Base-by-base conservation (phyloP, 2,329 filamentous ascomycete species). In the Calycina marina region DNA sequence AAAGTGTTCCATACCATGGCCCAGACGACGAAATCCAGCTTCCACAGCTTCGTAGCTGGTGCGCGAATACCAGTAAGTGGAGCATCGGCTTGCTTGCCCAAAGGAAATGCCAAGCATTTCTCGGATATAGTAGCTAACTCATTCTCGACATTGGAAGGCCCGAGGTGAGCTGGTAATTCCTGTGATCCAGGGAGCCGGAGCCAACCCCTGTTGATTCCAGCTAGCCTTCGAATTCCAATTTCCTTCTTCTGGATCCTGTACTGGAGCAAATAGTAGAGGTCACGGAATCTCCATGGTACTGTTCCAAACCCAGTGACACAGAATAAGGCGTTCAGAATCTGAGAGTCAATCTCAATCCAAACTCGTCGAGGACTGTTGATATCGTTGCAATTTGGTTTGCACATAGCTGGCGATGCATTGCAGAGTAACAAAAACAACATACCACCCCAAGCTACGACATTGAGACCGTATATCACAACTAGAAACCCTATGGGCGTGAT, bases 381-480 rank as follows among this genome's bases (percentile, higher is more conserved):
- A 43, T 80, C 63, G 49, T 81, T 66, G 58, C 81, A 88, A 20
- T 60, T 60, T 0, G 67, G 75, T 44, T 64, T 59, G 60, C 82
- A 84, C 79, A 84, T 84, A 38, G 72, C 71, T 5, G 77, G 75
- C 2, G 71, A 61, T 35, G 67, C 82, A 47, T 84, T 82, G 60
- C 76, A 79, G 15, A 93, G 70, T 2, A 93, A 62, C 12, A 93
- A 61, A 56, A 93, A 92, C 18, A 93, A 65, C 84, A 93, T 93
- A 36, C 79, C 83, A 31, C 84, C 84, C 84, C 84, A 93, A 0
- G 80, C 85, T 6, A 93, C 71, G 13, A 93, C 69, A 41, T 88
- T 86, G 36, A 90, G 65, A 9, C 77, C 73, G 54, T 92, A 93
- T 4, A 93, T 53, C 2, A 75, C 79, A 25, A 88, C 69, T 33